These are phyloP conservation scores for Scedosporium apiospermum DNA, from an alignment of 2,329 filamentous ascomycete genomes.

Conservation along the genomic window DNA sequence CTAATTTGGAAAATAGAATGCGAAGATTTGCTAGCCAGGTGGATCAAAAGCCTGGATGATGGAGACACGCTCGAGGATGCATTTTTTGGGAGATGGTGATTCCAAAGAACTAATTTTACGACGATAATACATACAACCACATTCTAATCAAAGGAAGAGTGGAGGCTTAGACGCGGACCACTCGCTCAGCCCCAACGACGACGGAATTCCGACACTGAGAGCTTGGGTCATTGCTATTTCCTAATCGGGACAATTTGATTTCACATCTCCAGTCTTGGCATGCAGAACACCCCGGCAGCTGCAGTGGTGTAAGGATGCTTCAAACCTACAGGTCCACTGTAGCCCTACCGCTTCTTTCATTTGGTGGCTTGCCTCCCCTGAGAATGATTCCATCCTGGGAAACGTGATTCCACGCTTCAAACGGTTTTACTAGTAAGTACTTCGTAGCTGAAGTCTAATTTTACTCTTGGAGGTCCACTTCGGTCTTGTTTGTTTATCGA, in stretches of 20 bases:
- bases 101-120: background rate
- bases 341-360: background rate
- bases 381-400: background rate
- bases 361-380: background rate
- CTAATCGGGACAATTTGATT: background rate
- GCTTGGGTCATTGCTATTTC: background rate
- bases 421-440: background rate
- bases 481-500: background rate
- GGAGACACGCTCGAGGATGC: too few relatives aligned
- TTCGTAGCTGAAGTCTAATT: background rate
- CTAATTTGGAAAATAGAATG: background rate
- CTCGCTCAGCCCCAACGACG: background rate
- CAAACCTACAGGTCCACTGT: background rate
- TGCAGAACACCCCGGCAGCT: background rate
- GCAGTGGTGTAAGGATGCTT: too few relatives aligned
- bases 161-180: background rate
- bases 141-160: background rate
- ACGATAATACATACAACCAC: background rate
- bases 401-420: background rate
- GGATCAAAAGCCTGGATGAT: background rate
- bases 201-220: background rate
- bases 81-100: background rate
- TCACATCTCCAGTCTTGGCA: background rate
- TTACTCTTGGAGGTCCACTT: background rate
- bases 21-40: background rate